Conservation (phyloP, 2,329 filamentous ascomycete species). For the Karstenula rhodostoma region DNA sequence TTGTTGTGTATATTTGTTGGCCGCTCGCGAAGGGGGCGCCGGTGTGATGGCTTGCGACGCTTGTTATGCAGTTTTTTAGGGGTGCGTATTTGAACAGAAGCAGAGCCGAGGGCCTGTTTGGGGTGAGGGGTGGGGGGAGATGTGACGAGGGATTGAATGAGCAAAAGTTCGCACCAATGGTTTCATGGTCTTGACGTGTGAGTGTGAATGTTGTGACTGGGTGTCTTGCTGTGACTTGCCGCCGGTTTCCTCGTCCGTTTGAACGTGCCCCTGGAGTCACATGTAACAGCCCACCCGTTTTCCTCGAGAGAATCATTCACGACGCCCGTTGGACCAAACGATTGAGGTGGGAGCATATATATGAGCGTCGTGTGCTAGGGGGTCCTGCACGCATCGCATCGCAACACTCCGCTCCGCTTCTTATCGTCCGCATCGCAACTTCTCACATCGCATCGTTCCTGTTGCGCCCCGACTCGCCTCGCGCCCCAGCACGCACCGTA, state of each 20-base stretch:
- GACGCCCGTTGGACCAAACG: not conserved
- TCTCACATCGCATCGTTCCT: not conserved
- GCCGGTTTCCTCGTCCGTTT: not conserved
- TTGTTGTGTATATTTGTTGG: conserved; percentile 24
- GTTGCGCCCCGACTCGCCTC: no score
- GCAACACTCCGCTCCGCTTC: not conserved
- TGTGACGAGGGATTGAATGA: not conserved
- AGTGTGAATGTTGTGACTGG: not conserved
- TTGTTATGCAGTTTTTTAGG: conserved; percentile 24
- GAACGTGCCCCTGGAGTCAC: not conserved
- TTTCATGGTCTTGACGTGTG: not conserved
- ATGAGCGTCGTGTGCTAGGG: not conserved
- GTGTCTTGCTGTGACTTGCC: not conserved
- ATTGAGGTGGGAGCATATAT: not conserved
- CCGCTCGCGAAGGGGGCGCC: not conserved
- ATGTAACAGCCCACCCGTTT: not conserved
- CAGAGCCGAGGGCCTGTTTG: not conserved
- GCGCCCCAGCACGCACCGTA: not conserved
- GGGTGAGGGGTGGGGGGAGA: not conserved
- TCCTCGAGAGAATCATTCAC: not conserved
- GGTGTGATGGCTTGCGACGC: conserved; percentile 24
- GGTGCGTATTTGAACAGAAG: no score
- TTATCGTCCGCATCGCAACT: not conserved
- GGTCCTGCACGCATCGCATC: not conserved
- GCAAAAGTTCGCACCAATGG: not conserved